Evolutionary conservation across 495 filamentous ascomycete species (phyloP), one percentile per base, ranked within the genome.

Genomic region (Lasiosphaeria hispida): DNA sequence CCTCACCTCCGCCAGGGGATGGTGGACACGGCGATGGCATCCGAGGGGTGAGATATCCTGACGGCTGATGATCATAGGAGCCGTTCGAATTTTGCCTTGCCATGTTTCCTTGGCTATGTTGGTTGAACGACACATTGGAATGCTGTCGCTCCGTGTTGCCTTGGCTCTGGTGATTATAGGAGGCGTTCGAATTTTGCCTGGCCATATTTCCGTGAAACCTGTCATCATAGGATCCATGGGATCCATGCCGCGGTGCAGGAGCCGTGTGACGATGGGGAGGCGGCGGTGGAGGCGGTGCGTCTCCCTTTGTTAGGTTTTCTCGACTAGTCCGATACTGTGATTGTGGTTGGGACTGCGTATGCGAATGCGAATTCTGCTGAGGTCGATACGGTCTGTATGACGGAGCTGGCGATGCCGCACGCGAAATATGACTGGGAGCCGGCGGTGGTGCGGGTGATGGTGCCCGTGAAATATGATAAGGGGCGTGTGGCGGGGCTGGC

Each of bases 1-100:
- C 87, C 11, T 66, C 63, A 42, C 80, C 78, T 1, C 69, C 74
- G 40, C 76, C 80, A 13, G 88, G 85, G 3, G 88, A 89, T 10
- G 82, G 84, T 10, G 86, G 85, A 13, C 68, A 70, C 6, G 86
- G 86, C 4, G 85, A 81, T 10, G 66, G 67, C 43, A 67, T 69
- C 43, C 80, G 68, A 1, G 82, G 78, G 10, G 77, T 86, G 52
- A 80, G 75, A 44, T 82, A 78, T 19, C 74, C 77, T 36, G 70
- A 45, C 15, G 59, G 53, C 39, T 53, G 70, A 23, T 58, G 67
- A 14, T 76, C 64, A 38, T 72, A 76, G 1, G 72, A 72, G 9
- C 52, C 63, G 38, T 68, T 69, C 1, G 64, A 63, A 8, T 55
- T 47, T 39, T 65, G 61, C 17, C 58, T 45, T 9, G 48, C 49